phyloP scores from a whole-genome alignment of 441 rosid genomes.

The Populus trichocarpa region DNA sequence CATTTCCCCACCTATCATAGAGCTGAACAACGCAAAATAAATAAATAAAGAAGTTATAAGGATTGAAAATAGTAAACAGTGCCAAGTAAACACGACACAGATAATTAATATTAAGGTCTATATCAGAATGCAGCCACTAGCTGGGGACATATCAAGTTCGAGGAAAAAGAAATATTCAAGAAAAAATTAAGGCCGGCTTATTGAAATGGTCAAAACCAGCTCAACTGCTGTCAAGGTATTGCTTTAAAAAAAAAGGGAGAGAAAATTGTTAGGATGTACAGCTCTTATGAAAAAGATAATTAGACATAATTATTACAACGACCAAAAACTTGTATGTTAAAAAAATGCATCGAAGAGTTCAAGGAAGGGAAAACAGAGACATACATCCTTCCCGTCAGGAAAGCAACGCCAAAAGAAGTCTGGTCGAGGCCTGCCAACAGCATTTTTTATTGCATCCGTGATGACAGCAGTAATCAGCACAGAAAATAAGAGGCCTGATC shows the following conservation, averaged over 20 bases:
- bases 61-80: neutral
- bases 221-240: neutral
- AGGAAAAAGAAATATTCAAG: neutral
- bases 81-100: neutral
- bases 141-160: neutral
- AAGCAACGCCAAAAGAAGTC: constrained; percentile 85
- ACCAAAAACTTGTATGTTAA: too few relatives aligned
- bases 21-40: constrained; percentile 23
- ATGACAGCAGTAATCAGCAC: constrained; percentile 68
- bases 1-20: constrained; percentile 58
- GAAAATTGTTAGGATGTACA: neutral
- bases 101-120: neutral
- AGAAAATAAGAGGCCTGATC: constrained; percentile 67
- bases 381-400: constrained; percentile 75
- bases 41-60: neutral
- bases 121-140: neutral
- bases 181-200: neutral
- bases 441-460: constrained; percentile 66
- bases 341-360: neutral
- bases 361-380: constrained; percentile 9
- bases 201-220: neutral
- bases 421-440: constrained; percentile 70
- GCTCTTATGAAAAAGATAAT: neutral
- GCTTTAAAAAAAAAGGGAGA: neutral
- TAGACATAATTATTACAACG: too few relatives aligned